Evolutionary conservation across 2,329 filamentous ascomycete species (phyloP).

Genomic region (Diaporthe capsici): DNA sequence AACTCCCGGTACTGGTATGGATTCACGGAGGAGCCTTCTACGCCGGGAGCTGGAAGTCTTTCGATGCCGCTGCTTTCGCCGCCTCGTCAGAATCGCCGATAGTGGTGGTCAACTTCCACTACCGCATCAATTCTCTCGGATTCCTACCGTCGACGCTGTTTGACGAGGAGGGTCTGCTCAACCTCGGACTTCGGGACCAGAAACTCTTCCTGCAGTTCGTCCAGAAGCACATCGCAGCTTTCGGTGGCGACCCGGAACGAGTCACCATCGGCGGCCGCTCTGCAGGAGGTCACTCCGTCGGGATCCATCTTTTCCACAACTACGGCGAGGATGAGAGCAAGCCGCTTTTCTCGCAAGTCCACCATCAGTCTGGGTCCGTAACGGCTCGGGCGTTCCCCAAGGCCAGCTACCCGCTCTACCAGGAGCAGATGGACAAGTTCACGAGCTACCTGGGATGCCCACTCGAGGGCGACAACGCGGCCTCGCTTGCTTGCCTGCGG

Average conservation of each 20-base stretch:
- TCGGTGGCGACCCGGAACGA: conserved; percentile 44
- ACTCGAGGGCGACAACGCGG: conserved; percentile 47
- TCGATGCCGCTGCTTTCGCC: conserved; percentile 53
- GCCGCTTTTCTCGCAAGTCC: conserved; percentile 52
- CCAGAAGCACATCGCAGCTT: conserved; percentile 44
- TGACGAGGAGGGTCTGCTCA: conserved; percentile 45
- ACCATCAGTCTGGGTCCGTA: conserved; percentile 55
- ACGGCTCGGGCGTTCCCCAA: conserved; percentile 55
- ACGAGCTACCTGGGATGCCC: conserved; percentile 49
- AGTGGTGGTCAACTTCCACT: conserved; percentile 49
- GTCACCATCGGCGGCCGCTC: conserved; percentile 41
- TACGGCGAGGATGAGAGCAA: conserved; percentile 50
- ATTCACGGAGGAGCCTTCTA: conserved; percentile 57
- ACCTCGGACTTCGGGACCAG: conserved; percentile 45
- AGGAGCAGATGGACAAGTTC: conserved; percentile 51
- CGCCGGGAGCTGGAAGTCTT: conserved; percentile 51
- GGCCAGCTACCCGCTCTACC: conserved; percentile 51
- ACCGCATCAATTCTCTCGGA: conserved; percentile 47
- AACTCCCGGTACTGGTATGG: conserved; percentile 56
- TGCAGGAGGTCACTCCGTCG: conserved; percentile 34
- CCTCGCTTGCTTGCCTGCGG: conserved; percentile 56
- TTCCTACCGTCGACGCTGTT: conserved; percentile 47
- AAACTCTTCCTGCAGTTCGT: conserved; percentile 44
- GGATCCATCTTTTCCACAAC: conserved; percentile 44
- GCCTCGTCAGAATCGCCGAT: conserved; percentile 46